A percentile compares a stretch with the other conserved stretches of the same genome.
Evolutionary conservation across 768 basidiomycete genomes (phyloP).

Genomic region (Leccinum disarticulatum): DNA sequence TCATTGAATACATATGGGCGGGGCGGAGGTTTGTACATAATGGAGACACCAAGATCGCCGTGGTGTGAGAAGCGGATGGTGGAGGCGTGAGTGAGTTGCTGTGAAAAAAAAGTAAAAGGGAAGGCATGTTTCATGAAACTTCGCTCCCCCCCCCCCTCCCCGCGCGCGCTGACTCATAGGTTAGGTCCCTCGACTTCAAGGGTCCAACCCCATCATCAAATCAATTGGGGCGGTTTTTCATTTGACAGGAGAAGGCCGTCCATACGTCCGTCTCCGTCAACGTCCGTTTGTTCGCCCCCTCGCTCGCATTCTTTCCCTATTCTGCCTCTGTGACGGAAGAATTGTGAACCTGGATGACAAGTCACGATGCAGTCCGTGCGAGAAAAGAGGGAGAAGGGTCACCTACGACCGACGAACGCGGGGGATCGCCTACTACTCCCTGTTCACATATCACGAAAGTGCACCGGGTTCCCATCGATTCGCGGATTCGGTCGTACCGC

Average conservation of each 20-base stretch:
- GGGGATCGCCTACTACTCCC: neutral
- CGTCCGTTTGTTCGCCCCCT: neutral
- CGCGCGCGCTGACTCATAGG: neutral
- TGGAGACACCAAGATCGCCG: constrained; percentile 19
- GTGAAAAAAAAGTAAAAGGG: neutral
- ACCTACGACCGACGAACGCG: neutral
- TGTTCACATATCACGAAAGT: neutral
- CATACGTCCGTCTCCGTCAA: neutral
- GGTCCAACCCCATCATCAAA: neutral
- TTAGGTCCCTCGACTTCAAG: neutral
- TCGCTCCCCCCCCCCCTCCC: neutral
- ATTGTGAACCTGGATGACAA: neutral
- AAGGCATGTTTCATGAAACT: constrained; percentile 6
- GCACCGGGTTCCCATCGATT: neutral
- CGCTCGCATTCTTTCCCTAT: constrained; percentile 9
- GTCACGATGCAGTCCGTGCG: neutral
- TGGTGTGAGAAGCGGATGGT: constrained; percentile 26
- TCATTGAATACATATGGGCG: neutral
- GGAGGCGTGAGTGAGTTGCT: constrained; percentile 10
- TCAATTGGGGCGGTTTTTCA: constrained; percentile 2
- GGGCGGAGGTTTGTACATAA: constrained; percentile 15
- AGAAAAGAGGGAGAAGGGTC: neutral
- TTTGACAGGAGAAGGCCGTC: constrained; percentile 14
- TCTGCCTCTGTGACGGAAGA: constrained; percentile 1
- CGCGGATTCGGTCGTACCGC: neutral